Base-by-base conservation (phyloP, 2,329 filamentous ascomycete genomes). In the Alternaria sp. region DNA sequence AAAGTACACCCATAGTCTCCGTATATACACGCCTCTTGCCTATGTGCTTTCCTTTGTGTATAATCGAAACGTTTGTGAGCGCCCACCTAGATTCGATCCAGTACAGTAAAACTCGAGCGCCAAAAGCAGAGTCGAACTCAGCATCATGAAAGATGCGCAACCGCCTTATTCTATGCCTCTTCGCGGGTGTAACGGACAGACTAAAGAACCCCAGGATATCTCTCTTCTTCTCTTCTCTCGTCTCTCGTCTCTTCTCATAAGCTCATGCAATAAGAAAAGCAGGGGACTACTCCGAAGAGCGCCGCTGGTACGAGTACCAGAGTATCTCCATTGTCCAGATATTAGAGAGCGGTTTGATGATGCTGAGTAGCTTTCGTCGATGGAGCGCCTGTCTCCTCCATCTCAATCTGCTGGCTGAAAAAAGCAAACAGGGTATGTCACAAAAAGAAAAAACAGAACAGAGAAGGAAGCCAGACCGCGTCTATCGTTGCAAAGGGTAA, bases 311-410 rank as follows among this genome's bases (percentile, higher is more conserved):
- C 52, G 32, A 16, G 36, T 49, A 46, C 18, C 22, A 26, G 22
- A 12, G 9, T 58, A 49, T 61, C 48, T 42, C 51, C 52, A 47
- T 41, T 41, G 18, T 39, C 67, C 12, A 59, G 61, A 59, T 63
- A 75, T 72, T 75, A 73, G 54, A 66, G 70, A 66, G 69, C 55
- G 59, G 59, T 63, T 69, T 64, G 14, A 36, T 49, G 32, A 14
- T 14, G 32, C 12, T 36, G 12, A 64, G 59, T 60, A 71, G 68
- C 70, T 57, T 61, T 61, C 16, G 16, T 41, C 18, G 65, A 75
- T 74, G 74, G 72, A 77, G 76, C 75, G 74, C 76, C 76, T 76
- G 72, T 72, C 73, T 77, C 76, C 75, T 76, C 75, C 75, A 76
- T 71, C 65, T 57, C 14, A 12, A 36, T 71, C 65, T n/a, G 51